Conservation (phyloP, 164 flowering plant species). For the Cinnamomum chago region DNA sequence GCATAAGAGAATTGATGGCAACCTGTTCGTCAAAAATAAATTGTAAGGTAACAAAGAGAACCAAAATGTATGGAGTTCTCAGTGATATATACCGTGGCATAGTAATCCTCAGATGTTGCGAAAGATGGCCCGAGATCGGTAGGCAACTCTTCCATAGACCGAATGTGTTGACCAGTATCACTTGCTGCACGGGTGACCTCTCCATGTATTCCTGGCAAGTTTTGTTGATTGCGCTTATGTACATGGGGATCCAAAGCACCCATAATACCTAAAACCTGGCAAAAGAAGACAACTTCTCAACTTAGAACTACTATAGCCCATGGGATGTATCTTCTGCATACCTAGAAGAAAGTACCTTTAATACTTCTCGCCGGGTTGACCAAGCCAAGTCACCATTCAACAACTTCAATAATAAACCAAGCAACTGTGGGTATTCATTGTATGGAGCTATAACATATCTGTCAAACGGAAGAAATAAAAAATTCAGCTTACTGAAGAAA, state of each 20-base stretch:
- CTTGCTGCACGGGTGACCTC: slow-evolving; percentile 69
- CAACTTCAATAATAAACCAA: slow-evolving; percentile 84
- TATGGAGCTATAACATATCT: slow-evolving; percentile 98
- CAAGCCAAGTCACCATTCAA: slow-evolving; percentile 93
- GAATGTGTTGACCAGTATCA: slow-evolving; percentile 86
- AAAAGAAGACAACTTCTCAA: slow-evolving; percentile 11
- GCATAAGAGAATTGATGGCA: slow-evolving; percentile 94
- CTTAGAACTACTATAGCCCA: not conserved
- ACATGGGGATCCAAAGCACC: slow-evolving; percentile 98
- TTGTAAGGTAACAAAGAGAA: slow-evolving; percentile 4
- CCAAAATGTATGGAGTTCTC: not conserved
- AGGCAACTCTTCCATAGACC: slow-evolving; percentile 80
- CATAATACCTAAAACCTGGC: slow-evolving; percentile 93
- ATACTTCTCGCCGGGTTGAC: slow-evolving; percentile 94
- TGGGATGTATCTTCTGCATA: slow-evolving; percentile 2
- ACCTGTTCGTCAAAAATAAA: slow-evolving; percentile 43
- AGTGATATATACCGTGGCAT: slow-evolving; percentile 61
- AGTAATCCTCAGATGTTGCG: slow-evolving; percentile 95
- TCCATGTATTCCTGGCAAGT: slow-evolving; percentile 76
- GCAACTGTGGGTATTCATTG: slow-evolving; percentile 78
- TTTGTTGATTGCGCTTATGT: slow-evolving; percentile 82
- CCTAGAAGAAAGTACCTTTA: slow-evolving; percentile 54
- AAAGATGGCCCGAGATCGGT: slow-evolving; percentile 95
- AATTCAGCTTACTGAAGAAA: too few relatives aligned
- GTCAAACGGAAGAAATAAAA: slow-evolving; percentile 12